These are phyloP conservation scores for Jimgerdemannia flammicorona DNA, from an alignment of 192 early-diverging fungal genomes.

Conservation along the genomic window DNA sequence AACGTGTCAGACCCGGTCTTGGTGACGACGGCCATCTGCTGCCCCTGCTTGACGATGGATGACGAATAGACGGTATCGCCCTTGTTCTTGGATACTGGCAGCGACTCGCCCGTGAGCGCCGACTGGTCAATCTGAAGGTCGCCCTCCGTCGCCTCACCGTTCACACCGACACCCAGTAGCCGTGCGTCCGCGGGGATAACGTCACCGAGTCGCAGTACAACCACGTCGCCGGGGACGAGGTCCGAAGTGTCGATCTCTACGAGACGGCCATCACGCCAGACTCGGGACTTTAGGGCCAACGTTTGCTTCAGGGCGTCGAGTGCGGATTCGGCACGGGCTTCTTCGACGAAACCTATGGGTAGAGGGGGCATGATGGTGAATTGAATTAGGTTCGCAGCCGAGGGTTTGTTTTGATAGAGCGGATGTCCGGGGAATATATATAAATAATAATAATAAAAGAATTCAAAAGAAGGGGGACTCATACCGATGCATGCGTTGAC, in stretches of 20 bases:
- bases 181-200: slow-evolving; percentile 91
- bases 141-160: slow-evolving; percentile 74
- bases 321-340: slow-evolving; percentile 85
- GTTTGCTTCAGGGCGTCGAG: slow-evolving; percentile 90
- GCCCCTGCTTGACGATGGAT: slow-evolving; percentile 78
- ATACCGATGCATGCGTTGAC: slow-evolving; percentile 82
- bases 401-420: too few species aligned
- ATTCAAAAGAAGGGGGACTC: too few species aligned
- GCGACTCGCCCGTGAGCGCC: slow-evolving; percentile 69
- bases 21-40: slow-evolving; percentile 75
- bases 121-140: slow-evolving; percentile 74
- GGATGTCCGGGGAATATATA: too few species aligned
- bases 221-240: slow-evolving; percentile 88
- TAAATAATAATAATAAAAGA: too few species aligned
- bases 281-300: slow-evolving; percentile 79
- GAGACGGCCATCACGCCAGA: slow-evolving; percentile 68
- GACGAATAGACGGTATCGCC: slow-evolving; percentile 73
- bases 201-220: slow-evolving; percentile 90
- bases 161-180: slow-evolving; percentile 71
- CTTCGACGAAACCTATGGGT: slow-evolving; percentile 82
- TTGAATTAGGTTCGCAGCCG: too few species aligned
- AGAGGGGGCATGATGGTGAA: too few species aligned
- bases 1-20: slow-evolving; percentile 78
- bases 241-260: slow-evolving; percentile 67
- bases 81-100: slow-evolving; percentile 64